phyloP scores from a whole-genome alignment of 2,329 filamentous ascomycete species.

The Botrytis cinerea region DNA sequence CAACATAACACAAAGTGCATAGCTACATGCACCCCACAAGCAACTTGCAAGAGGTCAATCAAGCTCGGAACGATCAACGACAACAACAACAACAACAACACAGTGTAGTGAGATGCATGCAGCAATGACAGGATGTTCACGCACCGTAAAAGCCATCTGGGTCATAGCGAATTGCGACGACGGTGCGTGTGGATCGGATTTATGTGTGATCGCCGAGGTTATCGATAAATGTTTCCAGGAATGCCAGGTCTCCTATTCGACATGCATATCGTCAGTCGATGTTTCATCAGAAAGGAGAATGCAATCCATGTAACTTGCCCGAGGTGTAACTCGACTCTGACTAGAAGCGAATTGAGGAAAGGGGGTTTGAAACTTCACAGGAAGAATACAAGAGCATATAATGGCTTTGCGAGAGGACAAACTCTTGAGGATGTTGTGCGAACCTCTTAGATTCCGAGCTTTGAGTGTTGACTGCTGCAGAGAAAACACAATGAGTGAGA shows the following conservation, averaged over 20 bases:
- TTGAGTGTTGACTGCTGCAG: neutral
- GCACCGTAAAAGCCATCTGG: neutral
- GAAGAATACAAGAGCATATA: neutral
- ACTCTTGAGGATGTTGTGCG: too few species aligned
- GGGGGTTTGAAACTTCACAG: neutral
- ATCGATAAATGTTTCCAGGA: neutral
- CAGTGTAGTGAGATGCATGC: neutral
- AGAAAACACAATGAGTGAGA: neutral
- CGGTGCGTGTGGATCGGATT: neutral
- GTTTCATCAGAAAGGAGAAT: neutral
- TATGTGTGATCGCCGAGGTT: slow-evolving; percentile 10
- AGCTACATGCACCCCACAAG: neutral
- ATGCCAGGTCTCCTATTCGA: neutral
- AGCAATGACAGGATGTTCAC: neutral
- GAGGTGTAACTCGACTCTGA: neutral
- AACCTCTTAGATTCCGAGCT: neutral
- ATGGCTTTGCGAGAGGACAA: neutral
- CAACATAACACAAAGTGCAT: neutral
- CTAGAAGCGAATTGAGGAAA: neutral
- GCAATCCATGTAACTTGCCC: neutral
- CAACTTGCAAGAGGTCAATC: neutral
- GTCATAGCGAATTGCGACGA: neutral
- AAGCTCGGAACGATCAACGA: neutral
- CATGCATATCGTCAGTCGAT: neutral
- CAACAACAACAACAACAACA: neutral